Conservation (phyloP, 202 grass and related monocot genomes). For the Hordeum pubiflorum region DNA sequence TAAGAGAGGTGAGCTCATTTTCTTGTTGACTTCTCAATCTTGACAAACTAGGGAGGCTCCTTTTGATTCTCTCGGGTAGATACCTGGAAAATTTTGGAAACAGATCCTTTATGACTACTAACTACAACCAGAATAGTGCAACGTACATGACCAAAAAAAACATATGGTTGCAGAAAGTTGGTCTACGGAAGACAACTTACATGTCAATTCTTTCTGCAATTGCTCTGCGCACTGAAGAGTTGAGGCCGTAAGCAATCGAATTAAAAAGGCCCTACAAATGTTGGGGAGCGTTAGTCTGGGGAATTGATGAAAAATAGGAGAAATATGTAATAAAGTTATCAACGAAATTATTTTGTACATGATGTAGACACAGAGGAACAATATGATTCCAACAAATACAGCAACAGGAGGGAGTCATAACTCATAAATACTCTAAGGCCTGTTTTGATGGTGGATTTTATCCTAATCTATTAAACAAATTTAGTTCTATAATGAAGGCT, state of each 20-base stretch:
- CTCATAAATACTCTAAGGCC: not conserved
- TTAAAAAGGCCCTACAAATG: conserved; percentile 76
- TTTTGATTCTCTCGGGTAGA: conserved; percentile 70
- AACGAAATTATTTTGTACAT: not conserved
- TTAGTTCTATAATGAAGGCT: conserved; percentile 2
- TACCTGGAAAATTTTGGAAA: conserved; percentile 44
- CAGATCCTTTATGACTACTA: not conserved
- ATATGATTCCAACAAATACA: not conserved
- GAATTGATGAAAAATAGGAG: not conserved
- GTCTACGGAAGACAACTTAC: conserved; percentile 40
- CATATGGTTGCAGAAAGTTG: not conserved
- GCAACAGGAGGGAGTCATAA: not conserved
- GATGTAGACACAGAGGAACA: not conserved
- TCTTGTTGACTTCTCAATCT: conserved; percentile 60
- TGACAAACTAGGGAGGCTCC: conserved; percentile 41
- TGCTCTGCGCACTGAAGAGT: conserved; percentile 89
- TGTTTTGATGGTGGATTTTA: not conserved
- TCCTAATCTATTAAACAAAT: conserved; percentile 2
- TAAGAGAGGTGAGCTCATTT: conserved; percentile 77
- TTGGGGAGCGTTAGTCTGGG: not conserved
- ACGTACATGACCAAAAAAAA: not conserved
- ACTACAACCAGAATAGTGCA: not conserved
- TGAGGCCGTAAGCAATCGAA: conserved; percentile 91
- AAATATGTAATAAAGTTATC: not conserved
- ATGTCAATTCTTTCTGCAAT: conserved; percentile 74